phyloP scores from a whole-genome alignment of 1,284 basidiomycete species.

The Heimioporus punctisporus region DNA sequence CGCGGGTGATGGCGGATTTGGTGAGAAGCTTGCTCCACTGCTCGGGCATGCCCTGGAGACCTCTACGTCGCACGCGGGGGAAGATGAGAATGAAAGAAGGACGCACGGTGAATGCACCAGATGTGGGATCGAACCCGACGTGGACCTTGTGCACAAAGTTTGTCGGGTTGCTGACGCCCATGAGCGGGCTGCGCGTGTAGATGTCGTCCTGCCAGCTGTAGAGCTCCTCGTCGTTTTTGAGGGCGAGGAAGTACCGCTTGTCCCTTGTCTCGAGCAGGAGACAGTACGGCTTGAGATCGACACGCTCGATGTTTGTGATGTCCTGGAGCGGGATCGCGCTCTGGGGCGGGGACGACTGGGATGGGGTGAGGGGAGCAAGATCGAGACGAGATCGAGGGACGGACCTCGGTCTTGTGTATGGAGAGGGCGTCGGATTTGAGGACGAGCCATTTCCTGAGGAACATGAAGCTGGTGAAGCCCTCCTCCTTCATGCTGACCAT shows the following conservation, averaged over 20 bases:
- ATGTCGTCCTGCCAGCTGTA: conserved; percentile 98
- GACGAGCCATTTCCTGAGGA: conserved; percentile 92
- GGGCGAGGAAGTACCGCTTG: conserved; percentile 74
- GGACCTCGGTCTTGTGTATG: conserved; percentile 93
- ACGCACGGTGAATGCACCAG: conserved; percentile 89
- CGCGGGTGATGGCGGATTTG: conserved; percentile 96
- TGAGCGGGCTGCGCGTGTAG: conserved; percentile 89
- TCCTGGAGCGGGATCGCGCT: conserved; percentile 74
- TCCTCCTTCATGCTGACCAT: conserved; percentile 88
- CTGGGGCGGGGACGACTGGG: conserved; percentile 69
- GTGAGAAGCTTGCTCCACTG: conserved; percentile 97
- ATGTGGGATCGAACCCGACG: conserved; percentile 95
- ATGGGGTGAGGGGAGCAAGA: conserved; percentile 1
- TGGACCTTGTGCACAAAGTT: conserved; percentile 99
- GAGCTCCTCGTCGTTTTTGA: conserved; percentile 95
- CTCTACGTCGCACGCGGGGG: background rate
- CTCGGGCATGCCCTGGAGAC: conserved; percentile 85
- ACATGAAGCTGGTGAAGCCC: conserved; percentile 89
- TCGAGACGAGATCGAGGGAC: conserved; percentile 24
- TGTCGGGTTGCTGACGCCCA: conserved; percentile 93
- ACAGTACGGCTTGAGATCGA: conserved; percentile 94
- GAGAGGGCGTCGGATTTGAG: conserved; percentile 82
- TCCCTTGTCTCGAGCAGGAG: conserved; percentile 86
- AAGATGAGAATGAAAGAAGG: background rate
- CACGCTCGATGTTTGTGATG: conserved; percentile 87